Conservation (phyloP, 495 filamentous ascomycete genomes). For the Pyrenopolyporus hunteri region DNA sequence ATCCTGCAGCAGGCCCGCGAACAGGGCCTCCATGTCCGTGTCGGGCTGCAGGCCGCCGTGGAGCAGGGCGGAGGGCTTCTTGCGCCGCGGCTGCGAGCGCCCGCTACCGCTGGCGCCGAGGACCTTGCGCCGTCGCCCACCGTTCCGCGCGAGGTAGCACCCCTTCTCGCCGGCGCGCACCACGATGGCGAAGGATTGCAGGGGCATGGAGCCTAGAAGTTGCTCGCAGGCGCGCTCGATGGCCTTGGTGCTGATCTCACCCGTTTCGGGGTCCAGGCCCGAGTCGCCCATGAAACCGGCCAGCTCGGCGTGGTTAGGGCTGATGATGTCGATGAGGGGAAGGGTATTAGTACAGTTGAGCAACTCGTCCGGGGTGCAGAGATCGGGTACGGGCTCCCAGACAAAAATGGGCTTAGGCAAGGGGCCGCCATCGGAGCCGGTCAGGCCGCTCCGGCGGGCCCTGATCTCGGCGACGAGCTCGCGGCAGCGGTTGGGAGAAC, state of each 20-base stretch:
- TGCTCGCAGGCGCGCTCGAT: conserved; percentile 62
- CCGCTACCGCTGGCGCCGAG: not conserved
- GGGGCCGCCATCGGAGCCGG: conserved; percentile 15
- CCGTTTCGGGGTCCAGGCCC: conserved; percentile 53
- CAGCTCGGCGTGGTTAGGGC: conserved; percentile 87
- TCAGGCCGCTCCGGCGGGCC: conserved; percentile 47
- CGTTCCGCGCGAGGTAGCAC: conserved; percentile 59
- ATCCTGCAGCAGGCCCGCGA: conserved; percentile 57
- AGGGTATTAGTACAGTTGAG: conserved; percentile 72
- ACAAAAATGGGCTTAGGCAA: conserved; percentile 71
- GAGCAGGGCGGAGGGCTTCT: conserved; percentile 46
- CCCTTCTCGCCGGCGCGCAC: conserved; percentile 57
- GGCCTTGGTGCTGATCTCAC: conserved; percentile 56
- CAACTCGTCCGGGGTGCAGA: conserved; percentile 78
- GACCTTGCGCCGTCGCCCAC: conserved; percentile 49
- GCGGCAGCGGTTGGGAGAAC: conserved; percentile 77
- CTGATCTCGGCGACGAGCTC: conserved; percentile 70
- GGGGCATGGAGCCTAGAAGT: conserved; percentile 58
- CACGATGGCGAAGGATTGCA: conserved; percentile 61
- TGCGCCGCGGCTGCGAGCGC: conserved; percentile 34
- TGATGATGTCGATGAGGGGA: conserved; percentile 80
- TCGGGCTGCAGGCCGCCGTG: conserved; percentile 55
- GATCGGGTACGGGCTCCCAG: conserved; percentile 94
- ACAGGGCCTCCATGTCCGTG: conserved; percentile 60
- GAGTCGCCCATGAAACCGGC: conserved; percentile 74